Evolutionary conservation across 306 rosid species (phyloP).

Genomic region (Medicago truncatula): MtrunA17r5.0-ANR NC_053047.1:570001-570500

Average conservation of each 20-base stretch:
- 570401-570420: constrained; percentile 77
- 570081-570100: neutral
- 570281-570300: constrained; percentile 15
- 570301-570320: constrained; percentile 11
- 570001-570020: no score
- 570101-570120: constrained; percentile 22
- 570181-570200: constrained; percentile 2
- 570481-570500: constrained; percentile 36
- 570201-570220: no score
- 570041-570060: no score
- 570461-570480: constrained; percentile 65
- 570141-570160: neutral
- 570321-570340: constrained; percentile 17
- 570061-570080: no score
- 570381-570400: constrained; percentile 89
- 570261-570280: neutral
- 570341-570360: constrained; percentile 85
- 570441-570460: constrained; percentile 82
- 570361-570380: constrained; percentile 80
- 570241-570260: neutral
- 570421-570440: constrained; percentile 72
- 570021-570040: no score
- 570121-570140: constrained; percentile 17
- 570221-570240: constrained; percentile 10
- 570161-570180: neutral